Evolutionary conservation across 192 early-diverging fungal genomes (phyloP).

Genomic region (Nowakowskiella sp.): DNA sequence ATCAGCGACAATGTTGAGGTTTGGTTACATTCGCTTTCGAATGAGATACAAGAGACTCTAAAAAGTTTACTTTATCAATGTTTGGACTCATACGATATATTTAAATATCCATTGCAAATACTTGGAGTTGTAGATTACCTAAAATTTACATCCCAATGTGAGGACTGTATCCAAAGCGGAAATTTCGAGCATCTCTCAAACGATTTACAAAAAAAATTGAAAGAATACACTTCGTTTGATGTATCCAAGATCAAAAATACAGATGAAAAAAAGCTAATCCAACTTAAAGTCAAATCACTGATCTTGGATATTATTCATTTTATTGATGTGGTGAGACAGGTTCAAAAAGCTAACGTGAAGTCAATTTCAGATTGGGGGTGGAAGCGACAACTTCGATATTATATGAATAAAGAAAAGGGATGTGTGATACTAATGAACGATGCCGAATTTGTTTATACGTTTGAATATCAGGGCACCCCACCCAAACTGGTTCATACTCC

Average conservation of each 20-base stretch:
- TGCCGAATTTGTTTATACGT: slow-evolving; percentile 48
- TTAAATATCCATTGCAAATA: slow-evolving; percentile 45
- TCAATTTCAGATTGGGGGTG: slow-evolving; percentile 38
- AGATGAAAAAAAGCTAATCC: slow-evolving; percentile 26
- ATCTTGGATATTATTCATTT: slow-evolving; percentile 54
- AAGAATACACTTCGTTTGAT: slow-evolving; percentile 46
- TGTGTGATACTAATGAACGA: slow-evolving; percentile 44
- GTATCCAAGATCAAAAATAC: slow-evolving; percentile 30
- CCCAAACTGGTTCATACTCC: slow-evolving; percentile 52
- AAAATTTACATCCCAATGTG: slow-evolving; percentile 43
- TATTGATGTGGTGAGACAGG: slow-evolving; percentile 43
- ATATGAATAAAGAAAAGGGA: slow-evolving; percentile 23
- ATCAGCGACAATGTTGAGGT: slow-evolving; percentile 43
- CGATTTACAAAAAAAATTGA: slow-evolving; percentile 31
- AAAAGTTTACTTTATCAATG: slow-evolving; percentile 31
- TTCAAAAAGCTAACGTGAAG: slow-evolving; percentile 28
- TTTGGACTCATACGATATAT: slow-evolving; percentile 31
- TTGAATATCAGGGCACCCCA: slow-evolving; percentile 53
- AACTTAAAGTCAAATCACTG: slow-evolving; percentile 45
- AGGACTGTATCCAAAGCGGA: slow-evolving; percentile 28
- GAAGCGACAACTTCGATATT: slow-evolving; percentile 46
- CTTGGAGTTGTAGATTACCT: slow-evolving; percentile 38
- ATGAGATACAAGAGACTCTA: slow-evolving; percentile 44
- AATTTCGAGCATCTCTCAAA: slow-evolving; percentile 18
- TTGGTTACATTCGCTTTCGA: slow-evolving; percentile 43